These are phyloP conservation scores for Suillus brevipes DNA, from an alignment of 768 basidiomycete species.

Conservation along the genomic window DNA sequence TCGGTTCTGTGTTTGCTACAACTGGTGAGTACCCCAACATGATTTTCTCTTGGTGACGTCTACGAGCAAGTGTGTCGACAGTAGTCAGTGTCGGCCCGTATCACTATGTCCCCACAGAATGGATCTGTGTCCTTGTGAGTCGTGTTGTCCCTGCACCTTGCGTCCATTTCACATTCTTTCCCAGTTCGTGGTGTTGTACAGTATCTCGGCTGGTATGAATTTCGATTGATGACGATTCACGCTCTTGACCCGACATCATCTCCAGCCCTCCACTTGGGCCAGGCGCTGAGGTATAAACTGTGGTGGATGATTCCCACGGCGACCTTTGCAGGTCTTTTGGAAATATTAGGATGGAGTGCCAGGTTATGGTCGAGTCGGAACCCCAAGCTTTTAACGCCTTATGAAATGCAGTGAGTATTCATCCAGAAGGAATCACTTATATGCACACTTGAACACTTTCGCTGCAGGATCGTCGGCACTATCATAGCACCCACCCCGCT, in stretches of 20 bases:
- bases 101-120: slow-evolving; percentile 41
- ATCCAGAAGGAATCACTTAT: not conserved
- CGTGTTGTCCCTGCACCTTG: not conserved
- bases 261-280: slow-evolving; percentile 46
- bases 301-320: slow-evolving; percentile 58
- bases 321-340: slow-evolving; percentile 47
- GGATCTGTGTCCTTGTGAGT: slow-evolving; percentile 32
- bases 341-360: slow-evolving; percentile 57
- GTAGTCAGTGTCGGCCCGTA: slow-evolving; percentile 24
- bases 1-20: not conserved
- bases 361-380: slow-evolving; percentile 49
- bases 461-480: slow-evolving; percentile 34
- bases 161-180: not conserved
- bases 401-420: slow-evolving; percentile 43
- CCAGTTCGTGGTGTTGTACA: slow-evolving; percentile 41
- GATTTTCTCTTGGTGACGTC: not conserved
- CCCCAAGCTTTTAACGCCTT: slow-evolving; percentile 29
- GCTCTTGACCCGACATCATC: not conserved
- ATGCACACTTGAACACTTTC: not conserved
- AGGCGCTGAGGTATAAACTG: slow-evolving; percentile 43
- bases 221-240: not conserved
- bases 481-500: slow-evolving; percentile 59
- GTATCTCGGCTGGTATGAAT: slow-evolving; percentile 39
- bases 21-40: not conserved
- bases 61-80: not conserved